Base-by-base conservation (phyloP, 345 rosid species). In the Citrus glauca region DNA sequence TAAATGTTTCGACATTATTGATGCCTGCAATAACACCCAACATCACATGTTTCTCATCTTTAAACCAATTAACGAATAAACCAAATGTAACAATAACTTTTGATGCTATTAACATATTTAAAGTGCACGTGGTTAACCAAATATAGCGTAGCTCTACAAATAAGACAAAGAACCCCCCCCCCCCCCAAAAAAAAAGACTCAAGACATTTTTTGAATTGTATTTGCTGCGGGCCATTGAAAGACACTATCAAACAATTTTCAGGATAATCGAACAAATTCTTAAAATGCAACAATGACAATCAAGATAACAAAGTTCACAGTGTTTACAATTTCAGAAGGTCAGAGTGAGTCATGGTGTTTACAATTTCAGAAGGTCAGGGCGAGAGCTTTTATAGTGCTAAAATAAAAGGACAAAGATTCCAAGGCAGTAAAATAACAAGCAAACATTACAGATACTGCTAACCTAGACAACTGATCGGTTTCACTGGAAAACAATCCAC, bases 1-100 rank as follows among this genome's bases (percentile, higher is more conserved):
- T 78, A 91, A 94, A 90, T 89, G 97, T 77, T 91, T 92, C 27
- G 97, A 90, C 97, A 94, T 91, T 77, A 94, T 89, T 35, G 94
- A 94, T 81, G 93, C 97, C 98, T 96, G 94, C 83, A 89, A 80
- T 61, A 71, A 55, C 50, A 78, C 55, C 75, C 53, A 71, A 24
- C 7, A 62, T 53, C 7, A 66, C 10, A 27, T 48, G 66, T 77
- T 24, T 30, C 20, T 71, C 60, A 50, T 77, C 66, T 56, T 28
- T 13, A 27, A 65, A 64, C 64, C 72, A 66, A 55, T 30, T 65
- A 57, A 66, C 7, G 63, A 50, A 66, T 66, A 50, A 33, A 40
- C 25, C 69, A 37, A 28, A 78, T 16, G 11, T 30, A 13, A 28
- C 30, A 3, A 48, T 28, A 20, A 6, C 9, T 25, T 11, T 9